A percentile compares a stretch with the other conserved stretches of the same genome.
Conservation (phyloP, 2,329 filamentous ascomycete genomes). For the Helotiales sp. region DNA sequence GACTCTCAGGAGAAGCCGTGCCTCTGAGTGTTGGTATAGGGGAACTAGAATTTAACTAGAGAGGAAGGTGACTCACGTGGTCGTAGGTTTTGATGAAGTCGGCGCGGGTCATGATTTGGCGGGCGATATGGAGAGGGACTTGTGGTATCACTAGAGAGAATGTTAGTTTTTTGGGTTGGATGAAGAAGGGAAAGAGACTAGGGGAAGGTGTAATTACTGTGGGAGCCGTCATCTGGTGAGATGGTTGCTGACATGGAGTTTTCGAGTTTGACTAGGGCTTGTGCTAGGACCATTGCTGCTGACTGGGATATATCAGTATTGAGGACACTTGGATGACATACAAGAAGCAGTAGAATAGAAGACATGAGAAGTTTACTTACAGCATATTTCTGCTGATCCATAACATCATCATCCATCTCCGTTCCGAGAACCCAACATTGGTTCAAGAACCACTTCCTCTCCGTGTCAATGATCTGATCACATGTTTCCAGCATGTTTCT, state of each 20-base stretch:
- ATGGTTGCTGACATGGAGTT: conserved; percentile 39
- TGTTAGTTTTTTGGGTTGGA: conserved; percentile 16
- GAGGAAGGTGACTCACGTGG: conserved; percentile 44
- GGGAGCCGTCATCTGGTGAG: conserved; percentile 13
- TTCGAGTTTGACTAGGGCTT: conserved; percentile 84
- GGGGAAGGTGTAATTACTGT: conserved; percentile 40
- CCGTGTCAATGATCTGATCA: conserved; percentile 66
- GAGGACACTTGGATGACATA: neutral
- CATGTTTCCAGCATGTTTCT: conserved; percentile 78
- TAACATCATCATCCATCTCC: conserved; percentile 93
- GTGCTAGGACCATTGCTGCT: conserved; percentile 90
- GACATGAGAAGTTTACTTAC: conserved; percentile 49
- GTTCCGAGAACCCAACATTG: conserved; percentile 75
- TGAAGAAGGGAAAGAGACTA: no score
- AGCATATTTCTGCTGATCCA: conserved; percentile 96
- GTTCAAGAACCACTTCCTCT: conserved; percentile 79
- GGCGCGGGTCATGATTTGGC: conserved; percentile 91
- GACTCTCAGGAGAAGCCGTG: no score
- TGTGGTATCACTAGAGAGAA: conserved; percentile 81
- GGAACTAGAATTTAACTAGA: no score
- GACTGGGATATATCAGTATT: conserved; percentile 49
- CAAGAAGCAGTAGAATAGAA: neutral
- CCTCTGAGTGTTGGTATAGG: no score
- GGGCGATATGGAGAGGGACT: conserved; percentile 77
- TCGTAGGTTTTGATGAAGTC: conserved; percentile 95